A percentile compares a stretch with the other conserved stretches of the same genome.
Evolutionary conservation across 345 rosid genomes (phyloP).

Genomic region (Gynandropsis gynandra): DNA sequence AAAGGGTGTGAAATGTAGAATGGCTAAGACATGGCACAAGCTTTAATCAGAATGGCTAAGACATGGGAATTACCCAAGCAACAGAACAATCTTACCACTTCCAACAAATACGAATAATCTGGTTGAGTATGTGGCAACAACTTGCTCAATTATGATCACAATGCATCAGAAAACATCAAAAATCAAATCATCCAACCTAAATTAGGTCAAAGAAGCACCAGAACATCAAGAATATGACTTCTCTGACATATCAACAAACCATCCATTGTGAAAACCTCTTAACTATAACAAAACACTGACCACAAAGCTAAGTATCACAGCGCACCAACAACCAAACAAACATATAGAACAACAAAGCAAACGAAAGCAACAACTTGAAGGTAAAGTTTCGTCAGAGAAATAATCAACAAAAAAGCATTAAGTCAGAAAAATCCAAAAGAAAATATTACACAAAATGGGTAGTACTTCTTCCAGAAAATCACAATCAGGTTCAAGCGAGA

Average conservation of each 20-base stretch:
- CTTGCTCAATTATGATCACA: constrained; percentile 1
- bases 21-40: constrained; percentile 9
- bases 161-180: constrained; percentile 12
- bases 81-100: constrained; percentile 7
- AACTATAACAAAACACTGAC: constrained; percentile 14
- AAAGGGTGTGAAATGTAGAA: neutral
- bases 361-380: constrained; percentile 21
- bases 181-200: constrained; percentile 10
- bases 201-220: neutral
- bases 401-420: constrained; percentile 1
- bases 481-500: constrained; percentile 11
- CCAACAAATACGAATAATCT: constrained; percentile 5
- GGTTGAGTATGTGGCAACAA: neutral
- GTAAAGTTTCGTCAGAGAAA: constrained; percentile 18
- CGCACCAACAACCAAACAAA: constrained; percentile 16
- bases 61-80: constrained; percentile 18
- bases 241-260: constrained; percentile 16
- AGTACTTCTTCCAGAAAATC: constrained; percentile 5
- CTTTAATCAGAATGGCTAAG: constrained; percentile 9
- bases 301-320: constrained; percentile 17
- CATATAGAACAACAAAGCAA: constrained; percentile 14
- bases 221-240: constrained; percentile 5
- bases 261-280: neutral
- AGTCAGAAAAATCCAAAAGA: neutral
- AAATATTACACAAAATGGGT: neutral